A percentile compares a stretch with the other conserved stretches of the same genome.
Evolutionary conservation across 2,329 filamentous ascomycete species (phyloP).

Genomic region (Lachnellula willkommii): DNA sequence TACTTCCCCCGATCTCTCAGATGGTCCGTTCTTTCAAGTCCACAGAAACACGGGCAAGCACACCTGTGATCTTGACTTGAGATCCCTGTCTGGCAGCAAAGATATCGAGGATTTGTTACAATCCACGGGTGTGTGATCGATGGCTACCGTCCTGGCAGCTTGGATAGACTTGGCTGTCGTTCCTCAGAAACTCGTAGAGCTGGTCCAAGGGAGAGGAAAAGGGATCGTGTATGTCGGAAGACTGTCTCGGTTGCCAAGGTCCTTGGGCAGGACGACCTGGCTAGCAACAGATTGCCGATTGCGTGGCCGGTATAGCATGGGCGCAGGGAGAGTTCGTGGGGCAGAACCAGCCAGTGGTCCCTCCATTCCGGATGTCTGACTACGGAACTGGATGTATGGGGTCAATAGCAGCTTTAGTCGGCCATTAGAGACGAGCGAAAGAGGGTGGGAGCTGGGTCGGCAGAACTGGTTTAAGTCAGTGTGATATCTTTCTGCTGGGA

Average conservation of each 20-base stretch:
- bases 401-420: conserved; percentile 53
- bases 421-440: conserved; percentile 57
- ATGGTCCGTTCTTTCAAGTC: conserved; percentile 67
- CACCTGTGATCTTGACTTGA: conserved; percentile 58
- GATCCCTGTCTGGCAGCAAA: conserved; percentile 45
- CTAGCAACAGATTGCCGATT: conserved; percentile 68
- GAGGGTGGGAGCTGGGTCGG: conserved; percentile 62
- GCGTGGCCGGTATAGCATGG: conserved; percentile 25
- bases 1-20: conserved; percentile 61
- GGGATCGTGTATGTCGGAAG: conserved; percentile 64
- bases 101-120: conserved; percentile 54
- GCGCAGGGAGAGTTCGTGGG: conserved; percentile 57
- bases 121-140: conserved; percentile 63
- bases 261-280: conserved; percentile 42
- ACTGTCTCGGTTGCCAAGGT: conserved; percentile 36
- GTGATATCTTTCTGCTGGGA: conserved; percentile 59
- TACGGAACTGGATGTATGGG: conserved; percentile 71
- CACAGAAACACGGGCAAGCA: conserved; percentile 70
- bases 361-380: conserved; percentile 58
- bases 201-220: conserved; percentile 50
- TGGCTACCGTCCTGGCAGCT: conserved; percentile 62
- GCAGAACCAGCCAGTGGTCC: conserved; percentile 57
- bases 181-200: conserved; percentile 45
- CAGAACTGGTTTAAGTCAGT: conserved; percentile 59
- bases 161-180: conserved; percentile 61